Evolutionary conservation across 73 alveolate species (phyloP), one percentile per base, ranked within the genome.

Genomic region (Breviolum minutum): DNA sequence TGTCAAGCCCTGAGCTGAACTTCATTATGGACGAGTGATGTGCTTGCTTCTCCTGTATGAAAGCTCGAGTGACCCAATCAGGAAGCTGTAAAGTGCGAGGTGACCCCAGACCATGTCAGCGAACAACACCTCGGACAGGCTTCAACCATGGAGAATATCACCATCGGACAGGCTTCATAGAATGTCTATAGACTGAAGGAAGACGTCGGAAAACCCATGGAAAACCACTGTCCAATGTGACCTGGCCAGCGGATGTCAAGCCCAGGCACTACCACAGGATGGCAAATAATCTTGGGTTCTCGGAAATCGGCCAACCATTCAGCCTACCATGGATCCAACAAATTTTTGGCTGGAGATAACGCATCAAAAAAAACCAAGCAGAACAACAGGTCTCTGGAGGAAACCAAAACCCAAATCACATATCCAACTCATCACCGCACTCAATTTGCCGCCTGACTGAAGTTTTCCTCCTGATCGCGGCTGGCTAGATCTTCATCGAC

Each of bases 21-120:
- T 40, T 40, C 54, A 40, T 40, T 40, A 40, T 40, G 3, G 54
- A 40, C 54, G 54, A 40, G 54, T 40, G 54, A 40, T 40, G 54
- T 40, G 54, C 29, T 12, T 76, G 63, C 26, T 0, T 76, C 0
- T 76, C 60, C 12, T 13, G 7, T 54, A 9, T 68, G 29, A 80
- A 8, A 40, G 66, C 17, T 79, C 83, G 32, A 48, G 96, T 32
- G 63, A 63, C 96, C 96, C 96, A 77, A 90, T 24, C 74, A 90
- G 80, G 96, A 90, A 90, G 66, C 68, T 77, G 63, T 90, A 90
- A 29, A 90, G 77, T 19, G 96, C 96, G 19, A 90, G 96, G 61
- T 77, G 87, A 63, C 87, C 66, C 96, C 96, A 90, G 5, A 90
- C 79, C 87, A 90, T 90, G 96, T 90, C 96, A 8, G 96, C 96